These are phyloP conservation scores for Lathyrus tuberosus DNA, from an alignment of 306 rosid species.

Conservation along the genomic window DNA sequence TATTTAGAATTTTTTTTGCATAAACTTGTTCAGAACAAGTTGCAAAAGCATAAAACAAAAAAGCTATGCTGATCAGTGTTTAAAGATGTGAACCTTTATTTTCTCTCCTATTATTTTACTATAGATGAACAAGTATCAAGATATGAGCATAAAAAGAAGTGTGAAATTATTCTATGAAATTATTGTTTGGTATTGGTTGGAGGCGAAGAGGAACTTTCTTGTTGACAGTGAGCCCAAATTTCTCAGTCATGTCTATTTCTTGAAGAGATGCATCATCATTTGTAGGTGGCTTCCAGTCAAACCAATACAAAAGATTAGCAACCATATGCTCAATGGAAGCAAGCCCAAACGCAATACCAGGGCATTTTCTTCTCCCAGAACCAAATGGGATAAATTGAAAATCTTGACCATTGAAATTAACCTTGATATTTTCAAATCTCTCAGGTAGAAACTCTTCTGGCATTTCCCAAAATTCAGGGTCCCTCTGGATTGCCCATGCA, in stretches of 20 bases:
- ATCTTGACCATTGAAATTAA: constrained; percentile 33
- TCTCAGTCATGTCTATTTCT: constrained; percentile 50
- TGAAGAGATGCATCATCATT: neutral
- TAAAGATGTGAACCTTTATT: neutral
- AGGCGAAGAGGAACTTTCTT: constrained; percentile 46
- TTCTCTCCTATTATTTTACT: neutral
- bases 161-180: neutral
- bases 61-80: neutral
- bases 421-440: constrained; percentile 30
- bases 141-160: neutral
- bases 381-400: constrained; percentile 37
- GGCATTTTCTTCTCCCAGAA: constrained; percentile 35
- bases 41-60: neutral
- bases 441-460: constrained; percentile 40
- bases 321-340: constrained; percentile 22
- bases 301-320: constrained; percentile 45
- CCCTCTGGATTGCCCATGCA: constrained; percentile 51
- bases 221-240: constrained; percentile 32
- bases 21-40: neutral
- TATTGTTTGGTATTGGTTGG: constrained; percentile 10
- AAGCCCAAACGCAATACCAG: constrained; percentile 37
- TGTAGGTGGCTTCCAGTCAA: constrained; percentile 45
- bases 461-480: constrained; percentile 34
- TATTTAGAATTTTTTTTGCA: neutral
- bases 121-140: neutral